phyloP scores from a whole-genome alignment of 495 filamentous ascomycete species.

The Letharia columbiana region DNA sequence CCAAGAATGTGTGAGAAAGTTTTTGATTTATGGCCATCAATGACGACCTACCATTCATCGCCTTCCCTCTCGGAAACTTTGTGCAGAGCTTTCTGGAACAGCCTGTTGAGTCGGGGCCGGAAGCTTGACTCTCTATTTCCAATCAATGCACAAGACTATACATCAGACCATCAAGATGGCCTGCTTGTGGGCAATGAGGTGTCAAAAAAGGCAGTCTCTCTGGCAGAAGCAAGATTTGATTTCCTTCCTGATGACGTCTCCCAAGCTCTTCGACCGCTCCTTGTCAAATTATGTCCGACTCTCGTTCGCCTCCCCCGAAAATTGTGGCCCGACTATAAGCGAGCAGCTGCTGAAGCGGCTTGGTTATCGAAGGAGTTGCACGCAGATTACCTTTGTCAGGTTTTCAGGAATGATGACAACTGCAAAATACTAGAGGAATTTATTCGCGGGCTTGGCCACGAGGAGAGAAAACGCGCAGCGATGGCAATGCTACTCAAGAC shows the following conservation, averaged over 20 bases:
- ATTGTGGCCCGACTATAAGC: too few species aligned
- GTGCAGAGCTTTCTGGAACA: slow-evolving; percentile 19
- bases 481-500: slow-evolving; percentile 14
- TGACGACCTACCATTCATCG: neutral
- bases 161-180: neutral
- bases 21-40: slow-evolving; percentile 34
- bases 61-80: slow-evolving; percentile 19
- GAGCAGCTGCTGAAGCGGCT: too few species aligned
- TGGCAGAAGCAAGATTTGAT: too few species aligned
- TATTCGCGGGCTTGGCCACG: neutral
- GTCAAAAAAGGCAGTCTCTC: too few species aligned
- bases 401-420: slow-evolving; percentile 17
- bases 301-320: too few species aligned
- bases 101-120: slow-evolving; percentile 4
- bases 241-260: too few species aligned
- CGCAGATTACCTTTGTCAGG: slow-evolving; percentile 10
- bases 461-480: neutral
- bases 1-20: slow-evolving; percentile 20
- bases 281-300: too few species aligned
- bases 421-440: neutral
- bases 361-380: slow-evolving; percentile 4
- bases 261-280: too few species aligned
- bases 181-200: too few species aligned
- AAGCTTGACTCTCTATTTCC: slow-evolving; percentile 18
- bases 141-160: slow-evolving; percentile 4